Conservation (phyloP, 371 early-diverging fungal genomes). For the Mucor indicus region DNA sequence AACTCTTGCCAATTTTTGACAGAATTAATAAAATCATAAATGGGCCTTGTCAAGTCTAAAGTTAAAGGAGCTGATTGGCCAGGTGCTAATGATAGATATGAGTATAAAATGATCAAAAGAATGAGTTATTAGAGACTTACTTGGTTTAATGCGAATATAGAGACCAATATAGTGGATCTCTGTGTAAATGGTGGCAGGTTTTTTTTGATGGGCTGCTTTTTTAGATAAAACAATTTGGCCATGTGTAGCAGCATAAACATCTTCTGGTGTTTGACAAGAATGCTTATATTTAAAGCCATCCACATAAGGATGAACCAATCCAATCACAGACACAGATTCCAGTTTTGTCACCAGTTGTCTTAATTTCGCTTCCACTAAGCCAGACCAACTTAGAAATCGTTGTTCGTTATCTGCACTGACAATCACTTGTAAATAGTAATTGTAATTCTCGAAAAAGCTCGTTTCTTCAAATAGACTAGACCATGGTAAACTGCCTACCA, state of each 20-base stretch:
- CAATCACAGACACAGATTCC: conserved; percentile 72
- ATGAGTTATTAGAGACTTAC: conserved; percentile 12
- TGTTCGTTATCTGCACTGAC: conserved; percentile 50
- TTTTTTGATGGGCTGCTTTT: neutral
- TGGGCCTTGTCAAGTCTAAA: conserved; percentile 72
- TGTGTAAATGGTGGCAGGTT: conserved; percentile 45
- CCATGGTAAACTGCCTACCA: conserved; percentile 17
- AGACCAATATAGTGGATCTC: conserved; percentile 87
- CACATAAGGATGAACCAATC: conserved; percentile 84
- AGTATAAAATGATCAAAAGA: neutral
- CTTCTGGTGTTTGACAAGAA: conserved; percentile 55
- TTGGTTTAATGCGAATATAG: conserved; percentile 45
- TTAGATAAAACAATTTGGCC: conserved; percentile 1
- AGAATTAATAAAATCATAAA: conserved; percentile 66
- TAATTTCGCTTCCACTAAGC: conserved; percentile 91
- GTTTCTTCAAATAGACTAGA: conserved; percentile 68
- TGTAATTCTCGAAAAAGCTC: conserved; percentile 86
- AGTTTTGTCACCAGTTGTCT: conserved; percentile 83
- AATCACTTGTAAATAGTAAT: conserved; percentile 85
- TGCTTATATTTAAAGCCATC: conserved; percentile 70
- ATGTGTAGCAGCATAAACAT: conserved; percentile 26
- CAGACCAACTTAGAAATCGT: conserved; percentile 65
- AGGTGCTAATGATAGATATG: neutral
- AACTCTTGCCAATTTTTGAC: conserved; percentile 71
- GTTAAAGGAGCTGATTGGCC: conserved; percentile 37